Evolutionary conservation across 805 yeast species (phyloP).

Genomic region (Saccharomycopsis sp.): DNA sequence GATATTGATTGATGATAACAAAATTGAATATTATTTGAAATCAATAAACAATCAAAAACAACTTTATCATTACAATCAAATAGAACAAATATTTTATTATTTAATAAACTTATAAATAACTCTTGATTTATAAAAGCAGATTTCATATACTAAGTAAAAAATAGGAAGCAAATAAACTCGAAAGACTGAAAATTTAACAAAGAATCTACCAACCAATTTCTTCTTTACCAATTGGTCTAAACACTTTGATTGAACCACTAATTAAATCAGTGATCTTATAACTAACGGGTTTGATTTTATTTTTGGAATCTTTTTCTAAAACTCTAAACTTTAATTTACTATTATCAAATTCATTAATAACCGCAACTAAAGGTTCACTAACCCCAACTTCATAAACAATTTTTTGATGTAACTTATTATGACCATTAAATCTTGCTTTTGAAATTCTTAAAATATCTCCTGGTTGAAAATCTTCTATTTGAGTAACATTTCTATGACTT

Average conservation of each 20-base stretch:
- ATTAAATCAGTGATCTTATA: slow-evolving; percentile 65
- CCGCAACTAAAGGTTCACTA: slow-evolving; percentile 42
- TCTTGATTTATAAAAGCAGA: too few species aligned
- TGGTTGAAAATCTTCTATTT: slow-evolving; percentile 28
- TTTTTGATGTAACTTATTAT: slow-evolving; percentile 46
- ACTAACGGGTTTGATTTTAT: slow-evolving; percentile 46
- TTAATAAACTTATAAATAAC: too few species aligned
- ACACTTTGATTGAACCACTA: slow-evolving; percentile 70
- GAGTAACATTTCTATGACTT: slow-evolving; percentile 26
- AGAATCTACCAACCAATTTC: slow-evolving; percentile 78
- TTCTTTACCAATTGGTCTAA: slow-evolving; percentile 65
- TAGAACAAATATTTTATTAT: too few species aligned
- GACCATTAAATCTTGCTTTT: slow-evolving; percentile 64
- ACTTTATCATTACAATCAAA: too few species aligned
- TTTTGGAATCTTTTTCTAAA: slow-evolving; percentile 40
- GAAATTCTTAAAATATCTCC: slow-evolving; percentile 80
- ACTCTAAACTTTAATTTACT: slow-evolving; percentile 63
- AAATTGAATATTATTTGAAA: too few species aligned
- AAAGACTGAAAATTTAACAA: too few species aligned
- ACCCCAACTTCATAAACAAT: slow-evolving; percentile 48
- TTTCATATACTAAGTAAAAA: too few species aligned
- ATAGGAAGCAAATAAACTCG: too few species aligned
- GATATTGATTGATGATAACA: too few species aligned
- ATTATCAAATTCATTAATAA: slow-evolving; percentile 66
- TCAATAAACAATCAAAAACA: too few species aligned